A percentile compares a stretch with the other conserved stretches of the same genome.
Conservation (phyloP, 345 rosid genomes). For the Salix caprea region DNA sequence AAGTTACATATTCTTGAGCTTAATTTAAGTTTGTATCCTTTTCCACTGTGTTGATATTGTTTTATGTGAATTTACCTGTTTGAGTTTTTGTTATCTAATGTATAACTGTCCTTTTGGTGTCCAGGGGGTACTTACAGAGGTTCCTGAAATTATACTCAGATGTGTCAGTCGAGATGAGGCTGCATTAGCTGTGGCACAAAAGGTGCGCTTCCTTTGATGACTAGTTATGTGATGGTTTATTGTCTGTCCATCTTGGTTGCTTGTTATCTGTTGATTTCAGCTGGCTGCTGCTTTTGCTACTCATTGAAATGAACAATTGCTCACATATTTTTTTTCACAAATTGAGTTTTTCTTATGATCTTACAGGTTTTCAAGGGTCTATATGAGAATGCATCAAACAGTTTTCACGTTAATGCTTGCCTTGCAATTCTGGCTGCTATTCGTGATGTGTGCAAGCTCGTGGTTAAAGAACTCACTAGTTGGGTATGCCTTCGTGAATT, state of each 20-base stretch:
- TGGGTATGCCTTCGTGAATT: constrained; percentile 61
- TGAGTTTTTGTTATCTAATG: neutral
- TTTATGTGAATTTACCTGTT: neutral
- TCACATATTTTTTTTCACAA: neutral
- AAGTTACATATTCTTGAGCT: neutral
- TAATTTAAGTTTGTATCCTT: neutral
- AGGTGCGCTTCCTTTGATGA: constrained; percentile 35
- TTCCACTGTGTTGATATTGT: neutral
- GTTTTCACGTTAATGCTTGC: constrained; percentile 64
- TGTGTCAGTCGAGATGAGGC: constrained; percentile 96
- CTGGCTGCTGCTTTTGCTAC: neutral
- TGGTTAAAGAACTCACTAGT: constrained; percentile 90
- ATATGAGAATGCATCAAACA: constrained; percentile 79
- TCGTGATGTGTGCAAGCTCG: constrained; percentile 94
- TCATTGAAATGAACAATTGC: neutral
- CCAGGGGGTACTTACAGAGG: constrained; percentile 79
- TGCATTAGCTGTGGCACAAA: constrained; percentile 94
- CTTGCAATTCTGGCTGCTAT: constrained; percentile 82
- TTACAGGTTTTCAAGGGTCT: constrained; percentile 79
- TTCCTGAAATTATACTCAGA: constrained; percentile 92
- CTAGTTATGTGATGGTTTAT: neutral
- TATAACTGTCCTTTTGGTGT: constrained; percentile 5
- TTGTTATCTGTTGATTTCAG: neutral
- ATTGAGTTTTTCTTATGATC: neutral
- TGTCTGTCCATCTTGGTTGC: neutral